These are phyloP conservation scores for Metschnikowia dekortorum DNA, from an alignment of 805 yeast species.

Conservation along the genomic window DNA sequence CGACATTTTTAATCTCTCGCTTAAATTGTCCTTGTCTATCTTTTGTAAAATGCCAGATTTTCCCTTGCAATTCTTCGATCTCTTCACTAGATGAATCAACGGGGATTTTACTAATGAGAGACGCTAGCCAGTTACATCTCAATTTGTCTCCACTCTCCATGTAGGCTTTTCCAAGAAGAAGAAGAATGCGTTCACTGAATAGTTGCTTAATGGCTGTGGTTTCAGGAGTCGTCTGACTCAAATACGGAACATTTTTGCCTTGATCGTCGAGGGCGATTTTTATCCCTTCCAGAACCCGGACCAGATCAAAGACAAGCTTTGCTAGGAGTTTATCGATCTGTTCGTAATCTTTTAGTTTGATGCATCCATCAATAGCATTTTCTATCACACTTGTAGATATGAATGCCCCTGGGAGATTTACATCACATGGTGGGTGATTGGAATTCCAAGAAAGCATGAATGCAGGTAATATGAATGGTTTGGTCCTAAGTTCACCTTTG, in stretches of 20 bases:
- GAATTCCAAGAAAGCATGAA: constrained; percentile 22
- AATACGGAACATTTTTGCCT: not conserved
- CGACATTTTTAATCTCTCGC: not conserved
- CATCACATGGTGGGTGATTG: constrained; percentile 5
- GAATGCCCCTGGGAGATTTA: not conserved
- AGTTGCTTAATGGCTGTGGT: constrained; percentile 1
- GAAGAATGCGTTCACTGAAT: constrained; percentile 8
- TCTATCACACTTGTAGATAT: constrained; percentile 21
- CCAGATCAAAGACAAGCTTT: constrained; percentile 23
- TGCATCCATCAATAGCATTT: constrained; percentile 26
- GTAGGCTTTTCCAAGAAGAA: constrained; percentile 10
- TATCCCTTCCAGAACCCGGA: constrained; percentile 7
- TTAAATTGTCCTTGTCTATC: not conserved
- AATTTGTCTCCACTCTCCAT: constrained; percentile 3
- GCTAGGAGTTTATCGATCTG: constrained; percentile 31
- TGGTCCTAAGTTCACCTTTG: constrained; percentile 12
- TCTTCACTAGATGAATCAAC: not conserved
- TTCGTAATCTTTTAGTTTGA: constrained; percentile 21
- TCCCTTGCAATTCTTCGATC: not conserved
- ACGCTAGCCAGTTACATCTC: constrained; percentile 15
- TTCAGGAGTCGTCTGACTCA: not conserved
- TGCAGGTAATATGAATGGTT: constrained; percentile 11
- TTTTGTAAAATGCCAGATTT: not conserved
- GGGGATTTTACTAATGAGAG: not conserved
- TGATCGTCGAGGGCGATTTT: not conserved